Base-by-base conservation (phyloP, 768 basidiomycete genomes). In the Boletus huronensis region DNA sequence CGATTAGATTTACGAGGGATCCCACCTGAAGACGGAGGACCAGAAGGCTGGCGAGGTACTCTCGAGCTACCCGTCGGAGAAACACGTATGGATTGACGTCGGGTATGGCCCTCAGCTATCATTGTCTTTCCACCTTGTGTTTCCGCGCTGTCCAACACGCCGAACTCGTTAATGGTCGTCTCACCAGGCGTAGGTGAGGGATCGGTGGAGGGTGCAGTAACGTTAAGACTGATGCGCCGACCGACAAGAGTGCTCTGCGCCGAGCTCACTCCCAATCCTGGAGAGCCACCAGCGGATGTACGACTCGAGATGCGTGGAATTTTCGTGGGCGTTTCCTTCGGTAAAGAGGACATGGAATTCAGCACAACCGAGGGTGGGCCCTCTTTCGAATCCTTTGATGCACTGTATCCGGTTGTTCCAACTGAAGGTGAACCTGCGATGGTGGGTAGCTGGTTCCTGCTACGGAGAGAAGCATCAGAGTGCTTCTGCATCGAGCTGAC, bases 351-450 rank as follows among this genome's bases (percentile, higher is more conserved):
- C 3, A 75, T 63, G 16, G 82, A 75, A 59, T 85, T 87, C 52
- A 76, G 65, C 38, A 80, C 67, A 11, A 80, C 75, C n/a, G 78
- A 77, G 10, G 81, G 81, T 9, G 77, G 79, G 16, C 73, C 78
- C 52, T 87, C 86, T 61, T 79, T 82, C 10, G 69, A 63, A 31
- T 87, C 85, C 64, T 82, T 84, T 31, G 74, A 63, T 28, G 70
- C 75, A 58, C 78, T 78, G 43, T 77, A 77, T 40, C 77, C 80
- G 14, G 75, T 77, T 29, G 82, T 82, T 45, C 85, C 88, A 45
- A 93, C 88, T 13, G 93, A 95, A 5, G 94, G 94, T 3, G 93
- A 95, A 31, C 94, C 94, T 29, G 93, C 92, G 52, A 96, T 96
- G 11, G 94, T 94, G 9, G 93, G 93, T 10, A 96, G 74, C 61